These are phyloP conservation scores for Botrytis deweyae DNA, from an alignment of 2,329 filamentous ascomycete species.

Conservation along the genomic window DNA sequence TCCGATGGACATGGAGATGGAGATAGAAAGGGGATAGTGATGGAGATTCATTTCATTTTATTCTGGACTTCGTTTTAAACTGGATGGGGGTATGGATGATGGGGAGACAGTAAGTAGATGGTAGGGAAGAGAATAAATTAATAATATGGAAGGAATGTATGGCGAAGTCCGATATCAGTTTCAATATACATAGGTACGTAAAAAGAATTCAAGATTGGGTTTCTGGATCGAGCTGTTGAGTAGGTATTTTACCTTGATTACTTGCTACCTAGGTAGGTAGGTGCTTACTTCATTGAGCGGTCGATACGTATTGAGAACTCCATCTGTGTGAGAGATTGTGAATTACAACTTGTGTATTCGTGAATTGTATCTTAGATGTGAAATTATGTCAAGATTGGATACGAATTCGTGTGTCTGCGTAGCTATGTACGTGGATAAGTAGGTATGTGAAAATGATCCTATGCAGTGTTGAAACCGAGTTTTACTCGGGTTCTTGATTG, in stretches of 20 bases:
- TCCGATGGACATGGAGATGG: background rate
- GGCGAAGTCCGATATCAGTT: background rate
- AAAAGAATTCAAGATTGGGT: background rate
- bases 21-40: background rate
- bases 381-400: too few relatives aligned
- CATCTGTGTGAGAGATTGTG: background rate
- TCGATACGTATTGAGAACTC: background rate
- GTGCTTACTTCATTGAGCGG: background rate
- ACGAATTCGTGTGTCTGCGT: background rate
- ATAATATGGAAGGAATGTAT: background rate
- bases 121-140: background rate
- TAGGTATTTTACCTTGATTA: background rate
- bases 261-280: too few relatives aligned
- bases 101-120: background rate
- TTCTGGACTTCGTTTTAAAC: background rate
- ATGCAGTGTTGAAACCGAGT: background rate
- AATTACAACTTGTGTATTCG: background rate
- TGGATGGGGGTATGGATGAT: background rate
- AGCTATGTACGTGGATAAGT: background rate
- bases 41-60: accelerated
- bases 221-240: background rate
- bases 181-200: background rate
- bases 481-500: background rate
- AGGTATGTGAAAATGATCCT: background rate
- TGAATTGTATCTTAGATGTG: too few relatives aligned